A percentile compares a stretch with the other conserved stretches of the same genome.
Evolutionary conservation across 2,329 filamentous ascomycete genomes (phyloP).

Genomic region (Elsinoe batatas): DNA sequence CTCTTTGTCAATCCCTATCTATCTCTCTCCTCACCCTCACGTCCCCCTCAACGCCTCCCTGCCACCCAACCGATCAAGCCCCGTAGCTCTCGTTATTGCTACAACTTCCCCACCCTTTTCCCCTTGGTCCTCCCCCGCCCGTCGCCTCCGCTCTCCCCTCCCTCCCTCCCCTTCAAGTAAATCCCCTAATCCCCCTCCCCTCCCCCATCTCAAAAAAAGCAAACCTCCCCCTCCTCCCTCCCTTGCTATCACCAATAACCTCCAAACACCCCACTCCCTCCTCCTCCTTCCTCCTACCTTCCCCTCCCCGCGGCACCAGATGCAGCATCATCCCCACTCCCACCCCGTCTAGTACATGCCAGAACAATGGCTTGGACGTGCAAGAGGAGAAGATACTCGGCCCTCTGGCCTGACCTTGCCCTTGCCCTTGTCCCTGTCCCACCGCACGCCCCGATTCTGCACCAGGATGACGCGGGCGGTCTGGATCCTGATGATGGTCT

Average conservation of each 20-base stretch:
- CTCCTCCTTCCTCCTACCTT: constrained; percentile 17
- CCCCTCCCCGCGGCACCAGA: constrained; percentile 12
- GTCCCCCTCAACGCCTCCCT: not conserved
- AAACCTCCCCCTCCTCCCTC: constrained; percentile 31
- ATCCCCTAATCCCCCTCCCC: not conserved
- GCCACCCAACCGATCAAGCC: too few species aligned
- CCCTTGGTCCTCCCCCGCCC: not conserved
- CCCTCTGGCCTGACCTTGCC: constrained; percentile 17
- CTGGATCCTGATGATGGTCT: too few species aligned
- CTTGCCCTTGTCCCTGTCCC: constrained; percentile 2
- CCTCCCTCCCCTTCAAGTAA: not conserved
- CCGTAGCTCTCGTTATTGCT: not conserved
- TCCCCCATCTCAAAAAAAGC: constrained; percentile 19
- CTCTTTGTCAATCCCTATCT: too few species aligned
- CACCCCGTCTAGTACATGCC: constrained; percentile 24
- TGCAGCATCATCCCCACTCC: not conserved
- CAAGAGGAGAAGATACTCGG: constrained; percentile 35
- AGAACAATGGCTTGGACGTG: constrained; percentile 29
- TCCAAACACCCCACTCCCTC: constrained; percentile 33
- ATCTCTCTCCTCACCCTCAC: not conserved
- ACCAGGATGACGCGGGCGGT: too few species aligned
- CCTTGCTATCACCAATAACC: constrained; percentile 34
- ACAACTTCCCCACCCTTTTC: not conserved
- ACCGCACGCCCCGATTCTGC: too few species aligned
- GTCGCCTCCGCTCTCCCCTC: not conserved